Evolutionary conservation across 2,329 filamentous ascomycete genomes (phyloP).

Genomic region (Myriosclerotinia curreyana): DNA sequence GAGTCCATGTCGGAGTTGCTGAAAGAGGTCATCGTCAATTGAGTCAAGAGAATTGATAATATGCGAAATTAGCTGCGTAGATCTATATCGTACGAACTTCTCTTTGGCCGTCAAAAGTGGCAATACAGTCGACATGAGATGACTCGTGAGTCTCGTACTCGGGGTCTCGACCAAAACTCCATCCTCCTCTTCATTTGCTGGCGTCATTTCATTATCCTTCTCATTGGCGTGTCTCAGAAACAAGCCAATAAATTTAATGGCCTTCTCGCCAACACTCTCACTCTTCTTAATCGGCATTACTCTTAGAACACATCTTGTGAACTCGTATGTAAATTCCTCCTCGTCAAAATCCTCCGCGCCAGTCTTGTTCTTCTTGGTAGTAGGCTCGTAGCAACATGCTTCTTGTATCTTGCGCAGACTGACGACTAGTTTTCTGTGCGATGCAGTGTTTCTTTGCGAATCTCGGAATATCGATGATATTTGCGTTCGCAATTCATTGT

Average conservation of each 20-base stretch:
- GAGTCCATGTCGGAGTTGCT: constrained; percentile 73
- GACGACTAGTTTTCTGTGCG: constrained; percentile 85
- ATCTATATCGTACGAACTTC: constrained; percentile 84
- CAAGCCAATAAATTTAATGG: constrained; percentile 80
- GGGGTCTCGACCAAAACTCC: constrained; percentile 78
- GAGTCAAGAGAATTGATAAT: constrained; percentile 89
- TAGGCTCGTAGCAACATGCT: constrained; percentile 67
- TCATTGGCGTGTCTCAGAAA: constrained; percentile 73
- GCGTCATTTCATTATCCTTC: constrained; percentile 66
- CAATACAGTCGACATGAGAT: constrained; percentile 69
- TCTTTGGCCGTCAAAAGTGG: constrained; percentile 83
- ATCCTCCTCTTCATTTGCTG: constrained; percentile 63
- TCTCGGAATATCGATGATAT: constrained; percentile 72
- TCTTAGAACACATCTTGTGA: constrained; percentile 76
- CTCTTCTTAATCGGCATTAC: constrained; percentile 88
- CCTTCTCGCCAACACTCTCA: constrained; percentile 81
- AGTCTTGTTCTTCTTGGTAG: constrained; percentile 50
- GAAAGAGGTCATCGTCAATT: constrained; percentile 88
- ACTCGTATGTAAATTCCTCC: constrained; percentile 81
- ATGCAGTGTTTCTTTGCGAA: constrained; percentile 84
- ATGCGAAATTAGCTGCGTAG: constrained; percentile 85
- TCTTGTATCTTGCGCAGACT: constrained; percentile 89
- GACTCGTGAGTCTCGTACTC: constrained; percentile 71
- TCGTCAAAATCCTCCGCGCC: constrained; percentile 70
- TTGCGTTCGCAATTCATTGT: constrained; percentile 68